These are phyloP conservation scores for Geranium incanum DNA, from an alignment of 441 rosid species.

Conservation along the genomic window DNA sequence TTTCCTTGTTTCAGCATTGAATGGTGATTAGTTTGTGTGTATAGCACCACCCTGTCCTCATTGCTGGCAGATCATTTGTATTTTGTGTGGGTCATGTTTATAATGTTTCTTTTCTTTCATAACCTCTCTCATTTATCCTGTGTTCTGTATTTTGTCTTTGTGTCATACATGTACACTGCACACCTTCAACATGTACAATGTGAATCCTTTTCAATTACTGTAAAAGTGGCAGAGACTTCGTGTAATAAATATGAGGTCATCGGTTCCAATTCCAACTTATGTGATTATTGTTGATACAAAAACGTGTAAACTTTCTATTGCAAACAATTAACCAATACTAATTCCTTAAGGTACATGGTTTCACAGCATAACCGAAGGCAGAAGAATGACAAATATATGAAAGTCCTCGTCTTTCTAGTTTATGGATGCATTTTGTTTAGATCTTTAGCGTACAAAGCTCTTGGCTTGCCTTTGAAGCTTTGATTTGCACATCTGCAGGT, in stretches of 20 bases:
- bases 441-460: conserved; percentile 8
- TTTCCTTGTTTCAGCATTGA: background rate
- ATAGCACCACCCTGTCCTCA: background rate
- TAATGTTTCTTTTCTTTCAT: background rate
- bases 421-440: background rate
- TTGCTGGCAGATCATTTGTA: background rate
- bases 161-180: background rate
- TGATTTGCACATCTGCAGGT: conserved; percentile 39
- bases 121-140: background rate
- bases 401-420: background rate
- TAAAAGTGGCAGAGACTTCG: too few relatives aligned
- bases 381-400: background rate
- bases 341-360: background rate
- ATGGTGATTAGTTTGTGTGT: background rate
- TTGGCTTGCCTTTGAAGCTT: conserved; percentile 37
- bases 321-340: background rate
- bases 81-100: background rate
- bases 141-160: background rate
- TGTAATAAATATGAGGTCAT: background rate
- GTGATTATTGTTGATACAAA: too few relatives aligned
- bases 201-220: background rate
- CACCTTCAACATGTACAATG: background rate
- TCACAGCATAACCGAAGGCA: background rate
- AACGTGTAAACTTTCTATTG: background rate
- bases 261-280: background rate